Conservation (phyloP, 2,329 filamentous ascomycete species). For the Colletotrichum chrysophilum region DNA sequence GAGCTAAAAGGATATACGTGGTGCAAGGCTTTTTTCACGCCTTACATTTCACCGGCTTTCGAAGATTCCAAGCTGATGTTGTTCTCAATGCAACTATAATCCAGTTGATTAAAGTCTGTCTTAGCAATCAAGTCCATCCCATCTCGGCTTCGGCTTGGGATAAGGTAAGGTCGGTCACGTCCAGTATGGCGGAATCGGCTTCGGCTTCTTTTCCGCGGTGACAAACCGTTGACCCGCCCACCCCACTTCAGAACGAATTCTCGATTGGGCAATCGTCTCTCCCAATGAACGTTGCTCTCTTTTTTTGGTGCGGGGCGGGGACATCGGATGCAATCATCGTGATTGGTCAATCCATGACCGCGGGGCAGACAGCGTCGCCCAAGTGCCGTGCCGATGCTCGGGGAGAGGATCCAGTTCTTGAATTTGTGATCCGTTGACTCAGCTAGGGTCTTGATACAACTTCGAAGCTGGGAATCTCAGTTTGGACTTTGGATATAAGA, state of each 20-base stretch:
- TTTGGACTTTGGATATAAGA: constrained; percentile 7
- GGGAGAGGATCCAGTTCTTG: background rate
- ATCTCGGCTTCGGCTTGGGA: background rate
- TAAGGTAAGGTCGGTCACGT: too few species aligned
- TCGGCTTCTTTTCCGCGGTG: background rate
- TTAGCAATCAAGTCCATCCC: background rate
- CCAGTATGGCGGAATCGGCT: background rate
- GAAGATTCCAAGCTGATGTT: background rate
- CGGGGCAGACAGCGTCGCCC: background rate
- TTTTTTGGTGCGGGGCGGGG: background rate
- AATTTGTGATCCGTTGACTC: constrained; percentile 1
- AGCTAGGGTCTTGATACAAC: background rate
- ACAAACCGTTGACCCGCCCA: background rate
- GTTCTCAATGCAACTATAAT: background rate
- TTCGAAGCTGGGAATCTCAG: background rate
- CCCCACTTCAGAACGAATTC: background rate
- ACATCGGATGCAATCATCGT: background rate
- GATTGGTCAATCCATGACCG: background rate
- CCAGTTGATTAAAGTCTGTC: background rate
- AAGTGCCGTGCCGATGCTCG: background rate
- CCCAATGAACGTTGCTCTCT: background rate
- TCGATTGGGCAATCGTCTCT: background rate
- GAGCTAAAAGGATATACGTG: background rate
- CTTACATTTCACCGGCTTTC: background rate
- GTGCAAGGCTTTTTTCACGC: background rate